Evolutionary conservation across 2,329 filamentous ascomycete species (phyloP).

Genomic region (Trichoderma atroviride): DNA sequence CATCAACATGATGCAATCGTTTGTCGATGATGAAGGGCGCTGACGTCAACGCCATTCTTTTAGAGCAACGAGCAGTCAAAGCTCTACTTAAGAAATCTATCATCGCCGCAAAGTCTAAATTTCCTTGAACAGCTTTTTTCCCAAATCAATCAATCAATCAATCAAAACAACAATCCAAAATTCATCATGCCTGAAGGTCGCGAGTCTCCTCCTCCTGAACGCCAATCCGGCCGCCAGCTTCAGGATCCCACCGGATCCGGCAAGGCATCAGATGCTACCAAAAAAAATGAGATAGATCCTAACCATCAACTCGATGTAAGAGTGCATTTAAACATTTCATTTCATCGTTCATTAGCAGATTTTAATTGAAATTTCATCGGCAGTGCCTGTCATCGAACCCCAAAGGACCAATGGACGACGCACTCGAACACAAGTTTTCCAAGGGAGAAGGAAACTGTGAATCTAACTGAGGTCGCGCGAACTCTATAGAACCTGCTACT

Average conservation of each 20-base stretch:
- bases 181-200: constrained; percentile 70
- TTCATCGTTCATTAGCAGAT: not conserved
- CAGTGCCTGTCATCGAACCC: constrained; percentile 67
- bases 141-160: not conserved
- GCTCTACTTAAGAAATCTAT: not conserved
- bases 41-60: constrained; percentile 27
- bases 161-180: not conserved
- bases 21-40: constrained; percentile 1
- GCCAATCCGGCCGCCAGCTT: constrained; percentile 66
- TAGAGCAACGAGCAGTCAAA: not conserved
- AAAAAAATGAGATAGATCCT: constrained; percentile 55
- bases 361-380: not conserved
- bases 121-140: not conserved
- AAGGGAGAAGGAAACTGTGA: constrained; percentile 45
- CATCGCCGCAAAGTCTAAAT: not conserved
- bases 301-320: constrained; percentile 55
- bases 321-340: not conserved
- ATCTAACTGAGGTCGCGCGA: not conserved
- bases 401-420: constrained; percentile 63
- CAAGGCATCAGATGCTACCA: not conserved
- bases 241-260: constrained; percentile 60
- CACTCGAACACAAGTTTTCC: constrained; percentile 61
- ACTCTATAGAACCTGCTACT: not conserved
- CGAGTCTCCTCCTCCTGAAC: constrained; percentile 76
- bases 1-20: constrained; percentile 28